These are phyloP conservation scores for Wickerhamiella sorbophila DNA, from an alignment of 805 yeast genomes.

Conservation along the genomic window DNA sequence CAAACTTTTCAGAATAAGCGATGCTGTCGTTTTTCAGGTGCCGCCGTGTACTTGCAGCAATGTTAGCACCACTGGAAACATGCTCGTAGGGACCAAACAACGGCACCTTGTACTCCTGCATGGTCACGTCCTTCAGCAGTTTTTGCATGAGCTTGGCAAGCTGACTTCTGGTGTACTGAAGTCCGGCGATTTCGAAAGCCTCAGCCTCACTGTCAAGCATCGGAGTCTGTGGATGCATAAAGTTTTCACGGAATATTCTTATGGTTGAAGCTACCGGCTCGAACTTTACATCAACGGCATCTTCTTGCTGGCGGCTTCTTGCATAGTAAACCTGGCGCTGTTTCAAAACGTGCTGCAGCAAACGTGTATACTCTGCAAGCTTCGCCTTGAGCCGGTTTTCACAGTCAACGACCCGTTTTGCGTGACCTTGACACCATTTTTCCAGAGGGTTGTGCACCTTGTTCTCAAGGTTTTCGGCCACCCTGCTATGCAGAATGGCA, in stretches of 20 bases:
- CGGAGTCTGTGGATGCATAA: background rate
- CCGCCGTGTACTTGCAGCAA: slow-evolving; percentile 44
- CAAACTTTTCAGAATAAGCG: slow-evolving; percentile 56
- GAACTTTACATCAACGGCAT: slow-evolving; percentile 17
- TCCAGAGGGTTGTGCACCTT: slow-evolving; percentile 52
- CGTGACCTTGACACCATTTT: slow-evolving; percentile 58
- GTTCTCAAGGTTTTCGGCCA: slow-evolving; percentile 43
- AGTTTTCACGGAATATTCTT: slow-evolving; percentile 5
- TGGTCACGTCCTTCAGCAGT: slow-evolving; percentile 36
- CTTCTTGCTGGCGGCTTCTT: slow-evolving; percentile 57
- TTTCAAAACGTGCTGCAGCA: slow-evolving; percentile 33
- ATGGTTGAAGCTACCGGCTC: slow-evolving; percentile 10
- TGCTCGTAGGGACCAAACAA: slow-evolving; percentile 52
- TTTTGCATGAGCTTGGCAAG: slow-evolving; percentile 30
- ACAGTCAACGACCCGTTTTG: slow-evolving; percentile 42
- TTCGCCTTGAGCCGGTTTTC: slow-evolving; percentile 36
- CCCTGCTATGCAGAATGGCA: slow-evolving; percentile 40
- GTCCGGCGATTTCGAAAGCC: slow-evolving; percentile 19
- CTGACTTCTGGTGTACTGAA: slow-evolving; percentile 24
- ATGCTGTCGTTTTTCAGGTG: slow-evolving; percentile 35
- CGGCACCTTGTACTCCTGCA: slow-evolving; percentile 44
- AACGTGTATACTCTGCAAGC: slow-evolving; percentile 35
- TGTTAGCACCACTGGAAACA: slow-evolving; percentile 46
- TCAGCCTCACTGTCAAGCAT: background rate
- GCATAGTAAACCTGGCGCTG: slow-evolving; percentile 49